These are phyloP conservation scores for Eurotiales sp. DNA, from an alignment of 2,329 filamentous ascomycete species.

Conservation along the genomic window DNA sequence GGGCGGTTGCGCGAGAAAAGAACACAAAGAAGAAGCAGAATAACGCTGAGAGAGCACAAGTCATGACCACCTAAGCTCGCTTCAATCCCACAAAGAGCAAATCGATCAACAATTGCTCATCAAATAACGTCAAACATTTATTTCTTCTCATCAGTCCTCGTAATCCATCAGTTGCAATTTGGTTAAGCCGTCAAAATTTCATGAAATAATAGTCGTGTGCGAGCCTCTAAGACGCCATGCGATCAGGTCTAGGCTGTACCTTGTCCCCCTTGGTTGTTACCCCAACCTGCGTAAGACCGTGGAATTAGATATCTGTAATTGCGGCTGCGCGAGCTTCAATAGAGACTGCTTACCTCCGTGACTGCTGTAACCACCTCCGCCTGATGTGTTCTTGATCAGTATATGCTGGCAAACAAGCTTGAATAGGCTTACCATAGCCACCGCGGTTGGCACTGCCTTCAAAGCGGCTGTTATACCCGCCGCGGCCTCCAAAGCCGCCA, in stretches of 20 bases:
- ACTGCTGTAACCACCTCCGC: conserved; percentile 26
- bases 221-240: background rate
- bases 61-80: background rate
- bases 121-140: background rate
- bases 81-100: background rate
- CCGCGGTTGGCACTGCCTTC: conserved; percentile 34
- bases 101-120: background rate
- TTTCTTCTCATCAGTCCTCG: conserved; percentile 9
- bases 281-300: conserved; percentile 14
- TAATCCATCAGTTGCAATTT: conserved; percentile 5
- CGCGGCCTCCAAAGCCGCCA: conserved; percentile 43
- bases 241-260: conserved; percentile 6
- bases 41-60: background rate
- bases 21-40: no score
- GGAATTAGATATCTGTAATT: background rate
- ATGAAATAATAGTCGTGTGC: no score
- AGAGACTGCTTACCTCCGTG: conserved; percentile 16
- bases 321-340: no score
- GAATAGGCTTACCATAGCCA: conserved; percentile 25
- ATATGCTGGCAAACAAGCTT: conserved; percentile 19
- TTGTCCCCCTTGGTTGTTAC: conserved; percentile 15
- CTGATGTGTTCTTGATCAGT: conserved; percentile 13
- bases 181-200: no score
- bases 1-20: background rate
- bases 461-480: conserved; percentile 42